Conservation (phyloP, 2,329 filamentous ascomycete genomes). For the Fusarium kyushuense region DNA sequence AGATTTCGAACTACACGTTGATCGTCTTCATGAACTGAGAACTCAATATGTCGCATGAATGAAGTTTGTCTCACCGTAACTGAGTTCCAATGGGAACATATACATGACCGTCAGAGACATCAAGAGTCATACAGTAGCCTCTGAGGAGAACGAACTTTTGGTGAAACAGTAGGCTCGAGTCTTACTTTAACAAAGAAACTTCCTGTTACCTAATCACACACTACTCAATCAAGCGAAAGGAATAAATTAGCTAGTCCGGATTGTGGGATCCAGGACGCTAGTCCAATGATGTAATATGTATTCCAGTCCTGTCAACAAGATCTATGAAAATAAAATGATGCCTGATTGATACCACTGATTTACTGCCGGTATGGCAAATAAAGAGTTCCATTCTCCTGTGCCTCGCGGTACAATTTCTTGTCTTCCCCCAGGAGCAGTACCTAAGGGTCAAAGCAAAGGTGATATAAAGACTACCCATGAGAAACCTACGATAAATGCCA, state of each 20-base stretch:
- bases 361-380: neutral
- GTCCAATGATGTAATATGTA: neutral
- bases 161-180: no score
- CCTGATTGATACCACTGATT: neutral
- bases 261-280: neutral
- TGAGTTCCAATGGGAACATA: accelerated
- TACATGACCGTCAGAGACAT: accelerated
- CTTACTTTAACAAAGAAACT: no score
- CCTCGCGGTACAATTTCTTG: neutral
- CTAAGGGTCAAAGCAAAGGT: neutral
- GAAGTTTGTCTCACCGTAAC: neutral
- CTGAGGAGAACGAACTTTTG: no score
- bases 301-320: neutral
- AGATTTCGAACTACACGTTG: neutral
- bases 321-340: neutral
- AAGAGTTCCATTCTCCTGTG: neutral
- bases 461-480: neutral
- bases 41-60: neutral
- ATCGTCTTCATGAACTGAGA: accelerated
- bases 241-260: no score
- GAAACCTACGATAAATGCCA: constrained; percentile 1
- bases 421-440: neutral
- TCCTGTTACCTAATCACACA: no score
- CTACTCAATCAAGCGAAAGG: no score
- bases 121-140: accelerated